Conservation (phyloP, 148 eudicot genomes). For the Rhododendron ovatum region DNA sequence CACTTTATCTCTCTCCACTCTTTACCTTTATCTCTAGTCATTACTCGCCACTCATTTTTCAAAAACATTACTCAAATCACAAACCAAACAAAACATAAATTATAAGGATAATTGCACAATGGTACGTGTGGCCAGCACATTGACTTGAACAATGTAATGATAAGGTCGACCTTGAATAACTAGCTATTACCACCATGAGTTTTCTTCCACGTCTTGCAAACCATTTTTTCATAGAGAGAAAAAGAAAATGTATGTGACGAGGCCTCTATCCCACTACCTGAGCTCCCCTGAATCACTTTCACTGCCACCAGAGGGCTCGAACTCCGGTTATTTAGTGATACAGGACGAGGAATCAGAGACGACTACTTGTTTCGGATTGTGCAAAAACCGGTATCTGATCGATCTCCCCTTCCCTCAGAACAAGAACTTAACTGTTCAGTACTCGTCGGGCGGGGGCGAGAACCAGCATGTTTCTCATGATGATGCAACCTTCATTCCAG, state of each 20-base stretch:
- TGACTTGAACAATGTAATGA: too few relatives aligned
- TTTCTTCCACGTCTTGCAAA: too few relatives aligned
- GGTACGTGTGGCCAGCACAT: too few relatives aligned
- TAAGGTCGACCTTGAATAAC: too few relatives aligned
- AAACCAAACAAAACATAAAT: too few relatives aligned
- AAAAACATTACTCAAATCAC: too few relatives aligned
- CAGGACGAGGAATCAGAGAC: constrained; percentile 54
- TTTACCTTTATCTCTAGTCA: too few relatives aligned
- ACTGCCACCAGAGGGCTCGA: constrained; percentile 15
- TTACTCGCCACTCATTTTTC: too few relatives aligned
- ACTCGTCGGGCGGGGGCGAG: constrained; percentile 14
- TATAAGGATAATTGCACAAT: too few relatives aligned
- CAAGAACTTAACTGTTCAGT: constrained; percentile 29
- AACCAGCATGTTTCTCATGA: background rate
- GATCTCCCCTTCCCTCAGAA: constrained; percentile 64
- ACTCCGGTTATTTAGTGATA: constrained; percentile 24
- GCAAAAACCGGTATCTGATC: constrained; percentile 19
- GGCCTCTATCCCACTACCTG: constrained; percentile 39
- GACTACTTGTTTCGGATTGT: constrained; percentile 34
- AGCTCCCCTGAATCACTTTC: constrained; percentile 36
- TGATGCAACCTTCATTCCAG: constrained; percentile 40
- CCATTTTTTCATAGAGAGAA: background rate
- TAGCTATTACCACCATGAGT: too few relatives aligned
- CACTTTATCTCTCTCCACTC: too few relatives aligned
- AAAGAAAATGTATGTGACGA: constrained; percentile 43